phyloP scores from a whole-genome alignment of 2,329 filamentous ascomycete species.

The Aspergillus sp. region DNA sequence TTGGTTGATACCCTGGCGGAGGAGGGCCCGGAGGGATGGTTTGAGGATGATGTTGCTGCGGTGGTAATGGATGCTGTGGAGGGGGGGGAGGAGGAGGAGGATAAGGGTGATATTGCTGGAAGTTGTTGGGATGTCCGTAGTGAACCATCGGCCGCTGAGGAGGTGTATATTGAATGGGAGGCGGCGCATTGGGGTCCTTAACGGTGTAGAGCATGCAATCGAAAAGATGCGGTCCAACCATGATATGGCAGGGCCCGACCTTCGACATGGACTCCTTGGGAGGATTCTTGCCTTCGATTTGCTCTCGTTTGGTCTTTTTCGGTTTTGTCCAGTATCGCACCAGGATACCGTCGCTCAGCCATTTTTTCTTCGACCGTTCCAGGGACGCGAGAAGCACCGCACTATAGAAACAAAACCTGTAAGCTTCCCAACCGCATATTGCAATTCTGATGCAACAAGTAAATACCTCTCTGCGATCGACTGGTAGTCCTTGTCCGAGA shows the following conservation, averaged over 20 bases:
- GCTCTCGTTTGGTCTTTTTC: conserved; percentile 48
- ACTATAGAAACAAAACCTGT: conserved; percentile 27
- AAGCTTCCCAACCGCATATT: neutral
- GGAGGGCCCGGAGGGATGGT: conserved; percentile 12
- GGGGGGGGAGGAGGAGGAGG: conserved; percentile 17
- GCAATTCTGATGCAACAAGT: neutral
- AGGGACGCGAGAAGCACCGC: conserved; percentile 53
- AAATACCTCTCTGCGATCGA: conserved; percentile 51
- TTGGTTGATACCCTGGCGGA: conserved; percentile 19
- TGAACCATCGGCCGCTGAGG: conserved; percentile 38
- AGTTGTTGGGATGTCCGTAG: conserved; percentile 35
- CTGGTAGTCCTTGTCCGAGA: conserved; percentile 52
- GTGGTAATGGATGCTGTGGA: neutral
- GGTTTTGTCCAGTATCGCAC: conserved; percentile 54
- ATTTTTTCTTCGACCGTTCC: conserved; percentile 53
- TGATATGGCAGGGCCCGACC: conserved; percentile 52
- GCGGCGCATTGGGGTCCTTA: conserved; percentile 41
- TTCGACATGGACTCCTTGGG: conserved; percentile 48
- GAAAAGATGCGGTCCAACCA: conserved; percentile 58
- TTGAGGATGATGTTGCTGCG: neutral
- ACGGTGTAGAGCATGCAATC: conserved; percentile 52
- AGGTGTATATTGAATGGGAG: conserved; percentile 32
- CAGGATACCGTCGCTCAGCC: conserved; percentile 49
- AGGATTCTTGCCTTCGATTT: conserved; percentile 41
- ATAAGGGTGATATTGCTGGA: conserved; percentile 38